Conservation (phyloP, 2,329 filamentous ascomycete species). For the Aspergillus pseudoterreus region DNA sequence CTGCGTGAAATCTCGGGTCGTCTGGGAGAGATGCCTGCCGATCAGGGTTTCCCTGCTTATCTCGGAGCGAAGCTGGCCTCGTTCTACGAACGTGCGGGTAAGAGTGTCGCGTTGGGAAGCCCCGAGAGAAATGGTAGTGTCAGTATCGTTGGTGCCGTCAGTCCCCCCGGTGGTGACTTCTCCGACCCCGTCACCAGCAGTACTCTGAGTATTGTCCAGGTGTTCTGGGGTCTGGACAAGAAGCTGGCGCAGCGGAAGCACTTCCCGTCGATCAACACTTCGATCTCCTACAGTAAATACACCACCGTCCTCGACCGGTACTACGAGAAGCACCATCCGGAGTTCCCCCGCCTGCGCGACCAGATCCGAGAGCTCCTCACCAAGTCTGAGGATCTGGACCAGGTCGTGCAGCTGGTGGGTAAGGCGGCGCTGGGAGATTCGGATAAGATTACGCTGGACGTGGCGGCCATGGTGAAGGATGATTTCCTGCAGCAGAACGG, state of each 20-base stretch:
- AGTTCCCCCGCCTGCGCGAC: slow-evolving; percentile 89
- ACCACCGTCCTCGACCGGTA: slow-evolving; percentile 81
- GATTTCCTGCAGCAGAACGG: slow-evolving; percentile 99
- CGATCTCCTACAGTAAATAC: slow-evolving; percentile 95
- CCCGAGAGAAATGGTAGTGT: slow-evolving; percentile 88
- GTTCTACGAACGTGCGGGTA: slow-evolving; percentile 98
- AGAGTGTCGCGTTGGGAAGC: slow-evolving; percentile 78
- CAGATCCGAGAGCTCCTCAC: slow-evolving; percentile 90
- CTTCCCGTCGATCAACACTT: slow-evolving; percentile 97
- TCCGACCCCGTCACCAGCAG: slow-evolving; percentile 94
- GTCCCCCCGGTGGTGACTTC: slow-evolving; percentile 97
- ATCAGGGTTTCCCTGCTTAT: slow-evolving; percentile 99
- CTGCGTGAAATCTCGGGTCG: slow-evolving; percentile 98
- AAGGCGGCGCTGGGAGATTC: slow-evolving; percentile 94
- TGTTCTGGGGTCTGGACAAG: slow-evolving; percentile 99
- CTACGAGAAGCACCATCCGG: slow-evolving; percentile 90
- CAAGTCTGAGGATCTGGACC: slow-evolving; percentile 94
- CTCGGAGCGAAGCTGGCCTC: slow-evolving; percentile 93
- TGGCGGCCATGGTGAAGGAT: slow-evolving; percentile 89
- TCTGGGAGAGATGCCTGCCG: slow-evolving; percentile 98
- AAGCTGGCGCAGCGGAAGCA: slow-evolving; percentile 98
- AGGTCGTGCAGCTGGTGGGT: slow-evolving; percentile 96
- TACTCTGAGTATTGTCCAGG: slow-evolving; percentile 95
- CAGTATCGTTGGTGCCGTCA: slow-evolving; percentile 96
- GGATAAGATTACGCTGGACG: slow-evolving; percentile 97